A percentile compares a stretch with the other conserved stretches of the same genome.
Conservation (phyloP, 352 stramenopile genomes). For the Globisporangium recalcitrans region DNA sequence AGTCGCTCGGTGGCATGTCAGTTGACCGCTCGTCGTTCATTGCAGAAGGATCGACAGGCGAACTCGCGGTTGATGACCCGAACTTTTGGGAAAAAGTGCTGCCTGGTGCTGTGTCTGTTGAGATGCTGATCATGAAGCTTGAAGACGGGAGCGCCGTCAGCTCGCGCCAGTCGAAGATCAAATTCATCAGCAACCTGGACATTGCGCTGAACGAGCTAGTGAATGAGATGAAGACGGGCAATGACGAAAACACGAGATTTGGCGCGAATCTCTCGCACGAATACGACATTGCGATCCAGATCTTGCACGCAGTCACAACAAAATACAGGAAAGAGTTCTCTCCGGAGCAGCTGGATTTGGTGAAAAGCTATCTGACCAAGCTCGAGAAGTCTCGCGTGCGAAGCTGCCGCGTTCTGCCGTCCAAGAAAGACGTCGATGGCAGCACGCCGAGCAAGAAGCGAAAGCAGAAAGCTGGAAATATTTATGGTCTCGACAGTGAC, state of each 20-base stretch:
- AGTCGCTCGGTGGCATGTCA: constrained; percentile 74
- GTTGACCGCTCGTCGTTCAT: constrained; percentile 90
- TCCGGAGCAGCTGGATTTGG: constrained; percentile 73
- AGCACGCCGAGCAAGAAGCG: constrained; percentile 24
- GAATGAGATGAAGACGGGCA: constrained; percentile 48
- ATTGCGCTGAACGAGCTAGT: constrained; percentile 71
- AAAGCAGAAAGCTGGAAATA: constrained; percentile 3
- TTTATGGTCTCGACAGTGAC: constrained; percentile 33
- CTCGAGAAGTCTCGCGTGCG: constrained; percentile 82
- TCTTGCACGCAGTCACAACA: constrained; percentile 66
- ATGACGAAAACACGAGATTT: constrained; percentile 40
- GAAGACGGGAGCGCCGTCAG: constrained; percentile 79
- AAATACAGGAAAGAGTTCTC: constrained; percentile 83
- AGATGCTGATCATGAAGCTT: constrained; percentile 86
- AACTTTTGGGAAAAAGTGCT: constrained; percentile 96
- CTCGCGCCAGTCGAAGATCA: constrained; percentile 81
- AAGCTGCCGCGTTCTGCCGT: constrained; percentile 50
- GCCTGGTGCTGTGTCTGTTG: constrained; percentile 73
- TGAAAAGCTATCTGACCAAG: constrained; percentile 65
- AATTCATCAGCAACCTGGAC: constrained; percentile 86
- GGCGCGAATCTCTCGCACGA: constrained; percentile 70
- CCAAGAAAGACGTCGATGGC: constrained; percentile 27
- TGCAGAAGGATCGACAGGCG: constrained; percentile 83
- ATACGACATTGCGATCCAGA: constrained; percentile 84
- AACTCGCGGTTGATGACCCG: constrained; percentile 93